Evolutionary conservation across 1,284 basidiomycete species (phyloP), one percentile per base, ranked within the genome.

Genomic region (Apiotrichum mycotoxinovorans): DNA sequence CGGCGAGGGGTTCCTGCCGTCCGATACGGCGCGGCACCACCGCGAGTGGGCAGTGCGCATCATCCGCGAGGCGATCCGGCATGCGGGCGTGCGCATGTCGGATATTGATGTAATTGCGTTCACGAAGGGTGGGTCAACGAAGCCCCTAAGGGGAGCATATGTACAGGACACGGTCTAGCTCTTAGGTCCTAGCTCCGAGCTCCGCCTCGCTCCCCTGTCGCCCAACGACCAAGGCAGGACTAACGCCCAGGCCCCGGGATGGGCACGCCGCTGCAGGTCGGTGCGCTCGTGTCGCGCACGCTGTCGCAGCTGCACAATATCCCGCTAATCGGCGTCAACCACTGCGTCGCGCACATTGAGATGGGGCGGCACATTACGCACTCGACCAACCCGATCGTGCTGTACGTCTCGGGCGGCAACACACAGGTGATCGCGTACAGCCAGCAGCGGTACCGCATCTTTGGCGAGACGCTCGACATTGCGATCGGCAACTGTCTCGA

Each of bases 401-500:
- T 99, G 34, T 99, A 99, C 72, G 96, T 99, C 14, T 98, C 94
- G 0, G 96, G 96, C 17, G 96, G 96, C 12, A 99, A 99, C 77
- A 98, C 96, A 0, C 96, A 99, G 77, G 94, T 99, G 34, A 98
- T 99, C 64, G 96, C 96, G 1, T 99, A 99, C 75, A 96, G 92
- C 20, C 88, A 91, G 65, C 91, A 98, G 64, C 85, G 91, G 61
- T 99, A 99, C 74, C 85, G 96, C 45, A 99, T 99, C 65, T 99
- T 99, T 74, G 96, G 96, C 26, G 96, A 99, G 78, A 98, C 96
- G 14, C 83, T 99, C 50, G 96, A 99, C 71, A 98, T 99, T 60
- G 96, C 96, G 12, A 94, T 98, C 26, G 96, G 96, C 33, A 99
- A 99, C 77, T 98, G 95, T 72, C 81, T 99, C 26, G 96, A 99